Base-by-base conservation (phyloP, 78 protist species). In the Chrysochromulina parva region DNA sequence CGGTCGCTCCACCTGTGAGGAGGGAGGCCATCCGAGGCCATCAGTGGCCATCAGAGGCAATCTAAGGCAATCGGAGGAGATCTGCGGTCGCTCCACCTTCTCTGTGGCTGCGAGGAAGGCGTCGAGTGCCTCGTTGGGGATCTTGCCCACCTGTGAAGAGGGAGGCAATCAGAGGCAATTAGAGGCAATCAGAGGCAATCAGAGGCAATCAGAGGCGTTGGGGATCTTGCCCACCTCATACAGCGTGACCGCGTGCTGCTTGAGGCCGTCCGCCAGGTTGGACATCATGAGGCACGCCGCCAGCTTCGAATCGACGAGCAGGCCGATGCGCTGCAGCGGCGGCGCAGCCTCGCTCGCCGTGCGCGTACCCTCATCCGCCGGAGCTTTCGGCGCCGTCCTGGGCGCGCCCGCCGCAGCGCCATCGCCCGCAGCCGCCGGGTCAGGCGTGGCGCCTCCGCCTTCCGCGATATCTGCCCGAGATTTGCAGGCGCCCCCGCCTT, bases 261-360 rank as follows among this genome's bases (percentile, higher is more conserved):
- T 97, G 66, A 98, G 94, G 14, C 95, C 86, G 24, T n/a, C 16
- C 0, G 96, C 93, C 26, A 95, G 88, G 66, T 97, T 97, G 80
- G 98, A 97, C 98, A 97, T 97, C 99, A 98, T 98, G 28, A 98
- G 92, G 62, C 95, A 94, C 20, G 98, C 99, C 4, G 98, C 95
- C 24, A 98, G 95, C 52, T 92, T 90, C 16, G 95, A 67, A 88
- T 97, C 98, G 81, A 96, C 96, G 60, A 97, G 17, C 55, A 97
- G 78, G 9, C 95, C 99, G 50, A 97, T 28, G 28, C 90, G 90
- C 47, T 14, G 62, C 62, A 13, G 38, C 38, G 38, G 38, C 38
- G 38, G 38, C 38, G 62, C 10, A 14, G 62, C 62, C 24, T 58
- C 24, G 24, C 62, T 16, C 62, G 10, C 62, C 62, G 62, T 58